These are phyloP conservation scores for Camptophora hylomeconis DNA, from an alignment of 2,329 filamentous ascomycete species.

Conservation along the genomic window DNA sequence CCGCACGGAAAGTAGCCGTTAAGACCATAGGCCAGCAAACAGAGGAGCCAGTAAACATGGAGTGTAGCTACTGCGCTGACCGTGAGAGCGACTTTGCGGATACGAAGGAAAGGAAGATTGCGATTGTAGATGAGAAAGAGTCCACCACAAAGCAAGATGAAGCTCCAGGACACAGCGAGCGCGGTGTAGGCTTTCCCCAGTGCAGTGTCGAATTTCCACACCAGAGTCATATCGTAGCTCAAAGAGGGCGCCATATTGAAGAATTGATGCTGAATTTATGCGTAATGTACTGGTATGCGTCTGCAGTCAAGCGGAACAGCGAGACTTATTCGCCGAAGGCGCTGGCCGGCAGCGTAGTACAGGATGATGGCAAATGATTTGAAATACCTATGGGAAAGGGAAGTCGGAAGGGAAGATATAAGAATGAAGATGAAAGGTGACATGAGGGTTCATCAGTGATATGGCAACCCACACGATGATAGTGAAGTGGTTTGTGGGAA, in stretches of 20 bases:
- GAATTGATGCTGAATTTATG: not conserved
- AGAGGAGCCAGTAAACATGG: conserved; percentile 25
- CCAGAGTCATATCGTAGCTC: conserved; percentile 14
- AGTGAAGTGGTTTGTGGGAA: too few species aligned
- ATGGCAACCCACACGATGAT: too few species aligned
- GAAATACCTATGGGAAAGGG: too few species aligned
- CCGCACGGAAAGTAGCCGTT: conserved; percentile 33
- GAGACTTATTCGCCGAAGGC: not conserved
- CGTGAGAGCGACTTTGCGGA: conserved; percentile 26
- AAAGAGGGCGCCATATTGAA: conserved; percentile 5
- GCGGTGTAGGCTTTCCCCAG: conserved; percentile 16
- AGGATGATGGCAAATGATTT: too few species aligned
- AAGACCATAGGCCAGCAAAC: conserved; percentile 24
- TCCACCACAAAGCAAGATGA: conserved; percentile 20
- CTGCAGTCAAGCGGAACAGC: conserved; percentile 1
- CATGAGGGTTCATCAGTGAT: too few species aligned
- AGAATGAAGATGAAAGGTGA: too few species aligned
- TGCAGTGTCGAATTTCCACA: conserved; percentile 16
- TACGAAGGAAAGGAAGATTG: conserved; percentile 23
- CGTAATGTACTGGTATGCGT: conserved; percentile 3
- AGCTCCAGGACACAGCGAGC: conserved; percentile 21
- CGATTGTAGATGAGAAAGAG: conserved; percentile 23
- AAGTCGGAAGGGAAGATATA: too few species aligned
- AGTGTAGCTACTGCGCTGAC: conserved; percentile 25
- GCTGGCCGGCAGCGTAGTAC: conserved; percentile 2